Evolutionary conservation across 2,329 filamentous ascomycete species (phyloP).

Genomic region (Trichoderma sp.): DNA sequence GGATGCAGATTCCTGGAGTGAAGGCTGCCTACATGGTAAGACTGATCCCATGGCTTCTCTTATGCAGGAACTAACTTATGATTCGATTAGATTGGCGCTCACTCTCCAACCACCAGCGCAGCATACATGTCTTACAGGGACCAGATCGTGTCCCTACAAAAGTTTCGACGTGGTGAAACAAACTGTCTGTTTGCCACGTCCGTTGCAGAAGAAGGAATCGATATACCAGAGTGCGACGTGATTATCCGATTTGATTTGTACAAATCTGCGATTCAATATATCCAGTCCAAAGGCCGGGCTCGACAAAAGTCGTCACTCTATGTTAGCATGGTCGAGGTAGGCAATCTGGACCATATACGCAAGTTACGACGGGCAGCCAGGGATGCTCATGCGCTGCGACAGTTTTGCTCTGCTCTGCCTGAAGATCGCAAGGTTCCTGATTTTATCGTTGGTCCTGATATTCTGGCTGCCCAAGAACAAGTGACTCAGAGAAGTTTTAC

Average conservation of each 20-base stretch:
- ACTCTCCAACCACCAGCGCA: slow-evolving; percentile 44
- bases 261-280: slow-evolving; percentile 86
- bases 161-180: slow-evolving; percentile 56
- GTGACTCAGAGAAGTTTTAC: slow-evolving; percentile 51
- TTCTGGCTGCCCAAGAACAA: slow-evolving; percentile 25
- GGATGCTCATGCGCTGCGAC: slow-evolving; percentile 63
- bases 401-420: slow-evolving; percentile 73
- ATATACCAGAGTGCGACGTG: slow-evolving; percentile 66
- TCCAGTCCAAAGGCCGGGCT: slow-evolving; percentile 88
- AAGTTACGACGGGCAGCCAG: slow-evolving; percentile 58
- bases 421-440: slow-evolving; percentile 60
- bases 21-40: slow-evolving; percentile 61
- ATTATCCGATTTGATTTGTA: slow-evolving; percentile 82
- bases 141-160: slow-evolving; percentile 71
- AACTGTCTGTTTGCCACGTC: slow-evolving; percentile 68
- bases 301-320: slow-evolving; percentile 76
- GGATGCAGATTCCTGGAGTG: slow-evolving; percentile 58
- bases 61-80: neutral
- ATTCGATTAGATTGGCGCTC: slow-evolving; percentile 32
- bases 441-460: slow-evolving; percentile 22
- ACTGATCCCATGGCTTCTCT: neutral
- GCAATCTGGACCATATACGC: slow-evolving; percentile 60
- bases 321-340: slow-evolving; percentile 75
- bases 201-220: slow-evolving; percentile 66
- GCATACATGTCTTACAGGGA: slow-evolving; percentile 66